Conservation (phyloP, 2,329 filamentous ascomycete species). For the Bipolaris gigantea region DNA sequence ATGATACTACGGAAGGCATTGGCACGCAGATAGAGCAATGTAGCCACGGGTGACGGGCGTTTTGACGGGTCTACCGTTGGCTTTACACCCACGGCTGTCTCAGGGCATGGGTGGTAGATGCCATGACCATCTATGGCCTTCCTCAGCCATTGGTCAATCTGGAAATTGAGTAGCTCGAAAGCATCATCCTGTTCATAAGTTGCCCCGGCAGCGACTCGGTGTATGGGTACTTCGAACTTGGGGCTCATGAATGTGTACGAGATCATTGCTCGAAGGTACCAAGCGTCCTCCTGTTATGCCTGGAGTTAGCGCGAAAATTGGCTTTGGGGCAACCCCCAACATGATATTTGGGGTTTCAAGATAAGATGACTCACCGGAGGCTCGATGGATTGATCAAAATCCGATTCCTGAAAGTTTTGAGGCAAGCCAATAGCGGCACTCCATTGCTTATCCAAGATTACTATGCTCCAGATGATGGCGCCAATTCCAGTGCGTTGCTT, state of each 20-base stretch:
- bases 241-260: background rate
- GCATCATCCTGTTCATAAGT: background rate
- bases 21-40: background rate
- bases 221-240: background rate
- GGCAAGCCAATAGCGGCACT: background rate
- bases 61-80: background rate
- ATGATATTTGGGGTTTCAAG: background rate
- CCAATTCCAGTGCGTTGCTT: background rate
- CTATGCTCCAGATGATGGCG: background rate
- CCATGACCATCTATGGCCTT: background rate
- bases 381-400: background rate
- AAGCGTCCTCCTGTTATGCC: background rate
- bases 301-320: background rate
- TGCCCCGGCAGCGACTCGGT: background rate
- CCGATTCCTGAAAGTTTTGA: background rate
- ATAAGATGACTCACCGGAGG: background rate
- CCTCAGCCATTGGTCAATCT: background rate
- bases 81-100: background rate
- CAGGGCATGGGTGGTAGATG: background rate
- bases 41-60: background rate
- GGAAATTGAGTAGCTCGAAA: background rate
- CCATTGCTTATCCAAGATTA: background rate
- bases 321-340: background rate
- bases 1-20: background rate
- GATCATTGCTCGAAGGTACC: background rate